Conservation (phyloP, 305 asterid genomes). For the Plantago lanceolata region DNA sequence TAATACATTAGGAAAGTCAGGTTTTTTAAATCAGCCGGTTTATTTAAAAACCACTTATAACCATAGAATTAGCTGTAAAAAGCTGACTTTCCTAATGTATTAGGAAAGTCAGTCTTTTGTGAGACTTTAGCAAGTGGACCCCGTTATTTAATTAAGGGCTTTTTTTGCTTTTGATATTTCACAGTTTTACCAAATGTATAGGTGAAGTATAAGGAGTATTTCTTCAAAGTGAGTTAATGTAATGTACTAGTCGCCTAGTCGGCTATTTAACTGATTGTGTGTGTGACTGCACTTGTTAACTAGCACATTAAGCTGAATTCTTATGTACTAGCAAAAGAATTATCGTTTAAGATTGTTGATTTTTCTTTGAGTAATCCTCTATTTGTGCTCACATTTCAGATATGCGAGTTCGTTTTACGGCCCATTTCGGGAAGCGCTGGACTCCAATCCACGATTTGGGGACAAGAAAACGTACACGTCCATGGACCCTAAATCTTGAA, state of each 20-base stretch:
- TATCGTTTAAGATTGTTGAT: neutral
- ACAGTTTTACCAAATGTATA: neutral
- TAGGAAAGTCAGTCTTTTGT: too few species aligned
- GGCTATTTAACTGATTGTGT: too few species aligned
- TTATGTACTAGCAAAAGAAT: too few species aligned
- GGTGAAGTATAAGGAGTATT: neutral
- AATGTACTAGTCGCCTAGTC: neutral
- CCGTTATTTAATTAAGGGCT: too few species aligned
- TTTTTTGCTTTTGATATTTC: neutral
- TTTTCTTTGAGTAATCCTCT: neutral
- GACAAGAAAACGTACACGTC: slow-evolving; percentile 83
- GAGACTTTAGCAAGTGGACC: too few species aligned
- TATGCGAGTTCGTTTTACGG: slow-evolving; percentile 95
- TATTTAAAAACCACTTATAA: too few species aligned
- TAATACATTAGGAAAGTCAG: too few species aligned
- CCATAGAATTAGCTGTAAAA: too few species aligned
- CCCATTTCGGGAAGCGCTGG: slow-evolving; percentile 91
- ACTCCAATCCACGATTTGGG: slow-evolving; percentile 95
- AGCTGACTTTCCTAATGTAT: too few species aligned
- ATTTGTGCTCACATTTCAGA: slow-evolving; percentile 43
- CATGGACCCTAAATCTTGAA: slow-evolving; percentile 10
- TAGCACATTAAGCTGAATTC: neutral
- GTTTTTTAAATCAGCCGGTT: too few species aligned
- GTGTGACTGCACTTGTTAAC: too few species aligned
- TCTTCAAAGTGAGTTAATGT: neutral